Evolutionary conservation across 305 asterid species (phyloP).

Genomic region (Fraxinus ornus): DNA sequence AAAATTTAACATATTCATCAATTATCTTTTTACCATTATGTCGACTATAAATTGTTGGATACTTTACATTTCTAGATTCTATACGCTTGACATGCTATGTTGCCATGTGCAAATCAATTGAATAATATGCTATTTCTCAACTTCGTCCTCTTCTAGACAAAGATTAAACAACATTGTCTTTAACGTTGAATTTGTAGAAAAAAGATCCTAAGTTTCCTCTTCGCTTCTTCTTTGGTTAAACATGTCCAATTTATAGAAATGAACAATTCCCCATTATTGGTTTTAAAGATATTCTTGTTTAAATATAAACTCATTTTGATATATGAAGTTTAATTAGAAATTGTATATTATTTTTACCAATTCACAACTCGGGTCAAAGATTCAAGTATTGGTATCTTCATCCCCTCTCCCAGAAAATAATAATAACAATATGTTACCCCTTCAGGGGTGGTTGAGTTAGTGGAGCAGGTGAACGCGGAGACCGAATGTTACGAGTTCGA

Average conservation of each 20-base stretch:
- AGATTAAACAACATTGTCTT: neutral
- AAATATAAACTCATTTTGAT: neutral
- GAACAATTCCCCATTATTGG: neutral
- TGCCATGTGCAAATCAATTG: slow-evolving; percentile 3
- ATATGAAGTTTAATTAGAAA: neutral
- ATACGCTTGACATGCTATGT: neutral
- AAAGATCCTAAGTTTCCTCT: neutral
- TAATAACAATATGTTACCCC: no score
- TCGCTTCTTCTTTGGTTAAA: neutral
- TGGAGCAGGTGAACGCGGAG: no score
- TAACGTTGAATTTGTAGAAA: neutral
- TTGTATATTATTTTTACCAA: neutral
- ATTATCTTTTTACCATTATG: neutral
- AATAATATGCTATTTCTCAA: neutral
- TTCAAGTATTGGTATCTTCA: neutral
- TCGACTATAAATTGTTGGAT: neutral
- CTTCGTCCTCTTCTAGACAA: neutral
- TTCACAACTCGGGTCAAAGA: neutral
- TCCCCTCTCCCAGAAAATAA: neutral
- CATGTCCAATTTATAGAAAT: neutral
- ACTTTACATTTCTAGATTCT: neutral
- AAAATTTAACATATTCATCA: neutral
- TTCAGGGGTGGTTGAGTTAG: no score
- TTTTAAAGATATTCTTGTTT: neutral
- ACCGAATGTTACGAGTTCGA: no score